Evolutionary conservation across 352 stramenopile genomes (phyloP), one percentile per base, ranked within the genome.

Genomic region (Elongisporangium undulatum): DNA sequence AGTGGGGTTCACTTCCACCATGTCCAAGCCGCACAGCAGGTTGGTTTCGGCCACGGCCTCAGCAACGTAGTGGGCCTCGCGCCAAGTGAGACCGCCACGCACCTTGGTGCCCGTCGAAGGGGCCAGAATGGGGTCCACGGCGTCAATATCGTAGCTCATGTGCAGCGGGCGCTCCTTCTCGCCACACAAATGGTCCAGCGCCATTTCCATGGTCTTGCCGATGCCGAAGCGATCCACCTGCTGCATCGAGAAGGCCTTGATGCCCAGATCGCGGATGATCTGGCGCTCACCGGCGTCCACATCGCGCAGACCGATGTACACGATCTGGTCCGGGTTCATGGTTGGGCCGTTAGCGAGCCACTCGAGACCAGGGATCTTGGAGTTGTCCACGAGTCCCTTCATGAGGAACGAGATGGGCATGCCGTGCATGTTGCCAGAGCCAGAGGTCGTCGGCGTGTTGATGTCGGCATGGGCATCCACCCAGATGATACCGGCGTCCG

Each of bases 131-230:
- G 97, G 97, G 74, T 99, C 97, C 1, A 98, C 87, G n/a, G 95
- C 94, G 77, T 99, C 97, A 68, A 99, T 98, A 67, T 99, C 97
- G 74, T 98, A 99, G 62, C 87, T 98, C 69, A 99, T 88, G 80
- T 99, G 97, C 26, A 99, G 66, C 23, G 95, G 96, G 26, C 95
- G 83, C 63, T 96, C 67, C 51, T 89, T 89, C 72, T 95, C 82
- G 48, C 59, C 80, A 59, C 74, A 84, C 1, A 99, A 78, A 75
- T 98, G 90, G 56, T 98, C 89, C n/a, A 99, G 71, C 38, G 94
- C 94, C 79, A 95, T 91, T 65, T 98, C 94, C 95, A 99, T 99
- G 5, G 97, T 96, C 68, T 89, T 81, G 59, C 95, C 96, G 69
- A 99, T 99, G 24, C 97, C 97, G 56, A 92, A 94, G 58, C 92